Percentiles rank a stretch among this genome's conserved stretches.
phyloP scores from a whole-genome alignment of 163 green algal species.

The Chlorella variabilis region DNA sequence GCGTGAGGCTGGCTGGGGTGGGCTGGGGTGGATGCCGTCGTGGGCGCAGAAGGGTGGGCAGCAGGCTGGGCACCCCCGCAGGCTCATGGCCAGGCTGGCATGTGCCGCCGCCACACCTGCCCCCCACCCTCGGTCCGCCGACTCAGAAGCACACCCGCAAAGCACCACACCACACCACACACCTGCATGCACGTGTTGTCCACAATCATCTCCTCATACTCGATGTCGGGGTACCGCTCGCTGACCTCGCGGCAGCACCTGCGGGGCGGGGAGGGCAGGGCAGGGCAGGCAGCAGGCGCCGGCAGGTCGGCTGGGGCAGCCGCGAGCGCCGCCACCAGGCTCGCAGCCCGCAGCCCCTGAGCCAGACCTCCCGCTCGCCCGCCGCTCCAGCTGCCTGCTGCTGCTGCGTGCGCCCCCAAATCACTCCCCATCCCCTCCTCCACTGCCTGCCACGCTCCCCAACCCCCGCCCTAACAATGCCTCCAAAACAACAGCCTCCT shows the following conservation, averaged over 20 bases:
- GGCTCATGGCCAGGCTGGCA: no score
- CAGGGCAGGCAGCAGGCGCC: no score
- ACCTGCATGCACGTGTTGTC: constrained; percentile 97
- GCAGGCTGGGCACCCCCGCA: no score
- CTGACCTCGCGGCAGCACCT: constrained; percentile 89
- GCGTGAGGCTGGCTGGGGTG: no score
- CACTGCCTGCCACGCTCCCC: neutral
- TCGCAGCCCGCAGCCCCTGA: no score
- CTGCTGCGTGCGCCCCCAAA: neutral
- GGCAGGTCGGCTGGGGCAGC: no score
- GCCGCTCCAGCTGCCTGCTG: neutral
- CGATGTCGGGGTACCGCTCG: constrained; percentile 87
- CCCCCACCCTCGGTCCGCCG: neutral
- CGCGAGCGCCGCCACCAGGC: no score
- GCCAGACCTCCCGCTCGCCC: neutral
- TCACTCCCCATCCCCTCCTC: neutral
- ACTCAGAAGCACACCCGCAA: no score
- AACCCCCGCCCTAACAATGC: neutral
- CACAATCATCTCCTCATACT: constrained; percentile 97
- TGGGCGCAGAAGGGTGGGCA: no score
- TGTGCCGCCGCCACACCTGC: no score
- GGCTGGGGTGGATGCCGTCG: no score
- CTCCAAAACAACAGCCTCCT: neutral
- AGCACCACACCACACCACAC: no score
- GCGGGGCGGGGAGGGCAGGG: constrained; percentile 40